Evolutionary conservation across 176 grass and related monocot species (phyloP), one percentile per base, ranked within the genome.

Genomic region (Tillandsia leiboldiana): DNA sequence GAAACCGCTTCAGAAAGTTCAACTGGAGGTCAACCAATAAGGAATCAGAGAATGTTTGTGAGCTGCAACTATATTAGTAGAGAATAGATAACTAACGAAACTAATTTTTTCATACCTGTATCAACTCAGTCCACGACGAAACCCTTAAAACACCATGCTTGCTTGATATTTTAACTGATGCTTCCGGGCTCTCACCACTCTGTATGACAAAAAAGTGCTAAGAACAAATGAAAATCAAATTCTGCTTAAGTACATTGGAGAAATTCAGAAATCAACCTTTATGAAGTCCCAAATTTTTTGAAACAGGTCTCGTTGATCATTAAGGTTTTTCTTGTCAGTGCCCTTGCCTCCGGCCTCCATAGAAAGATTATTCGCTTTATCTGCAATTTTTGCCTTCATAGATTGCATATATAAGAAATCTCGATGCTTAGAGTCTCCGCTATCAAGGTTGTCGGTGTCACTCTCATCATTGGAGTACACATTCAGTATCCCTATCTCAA

Each of bases 291-390:
- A 83, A 63, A 99, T 90, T 26, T 73, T 77, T 52, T 90, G 94
- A 82, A 99, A 99, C 66, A 99, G 24, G 9, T 99, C 94, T 50
- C 84, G 71, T 72, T 99, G 94, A 62, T 99, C 89, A 77, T 85
- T 81, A 49, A 97, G 88, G 65, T 99, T 99, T 62, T 99, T 99
- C 77, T 99, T 99, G 70, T 99, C 94, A 73, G 94, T 75, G 42
- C 86, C 94, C 80, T 99, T 99, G 1, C 89, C 89, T 23, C 94
- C 89, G 14, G 94, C 94, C 58, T 99, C 94, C 26, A 68, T 70
- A 64, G 94, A 83, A 47, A 99, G 89, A 58, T 78, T 83, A 12
- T 77, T 78, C 15, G 85, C 87, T 73, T 83, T 80, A 53, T 69
- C 77, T 51, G 80, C 78, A 77, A 99, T 91, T 72, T 99, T 99